phyloP scores from a whole-genome alignment of 1,284 basidiomycete genomes.

The Phylloboletellus chloephorus region DNA sequence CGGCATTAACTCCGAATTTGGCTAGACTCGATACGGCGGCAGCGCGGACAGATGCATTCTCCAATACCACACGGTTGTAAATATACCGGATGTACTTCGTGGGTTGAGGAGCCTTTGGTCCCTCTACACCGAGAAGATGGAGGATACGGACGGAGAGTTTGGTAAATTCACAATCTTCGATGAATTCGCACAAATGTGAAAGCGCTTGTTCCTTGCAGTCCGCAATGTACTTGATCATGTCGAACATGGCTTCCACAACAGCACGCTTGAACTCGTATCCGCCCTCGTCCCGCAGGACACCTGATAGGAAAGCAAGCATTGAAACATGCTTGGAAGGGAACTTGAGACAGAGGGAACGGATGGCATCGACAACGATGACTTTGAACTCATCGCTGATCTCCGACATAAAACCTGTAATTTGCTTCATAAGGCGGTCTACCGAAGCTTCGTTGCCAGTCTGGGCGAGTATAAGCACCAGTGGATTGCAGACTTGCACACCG shows the following conservation, averaged over 20 bases:
- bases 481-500: slow-evolving; percentile 3
- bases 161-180: slow-evolving; percentile 99
- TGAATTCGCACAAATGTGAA: slow-evolving; percentile 99
- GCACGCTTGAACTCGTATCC: slow-evolving; percentile 99
- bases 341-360: slow-evolving; percentile 96
- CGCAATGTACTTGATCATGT: slow-evolving; percentile 97
- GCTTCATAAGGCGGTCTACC: slow-evolving; percentile 98
- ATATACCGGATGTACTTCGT: slow-evolving; percentile 99
- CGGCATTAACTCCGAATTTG: slow-evolving; percentile 91
- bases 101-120: slow-evolving; percentile 91
- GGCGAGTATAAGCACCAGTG: slow-evolving; percentile 10
- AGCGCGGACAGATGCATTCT: slow-evolving; percentile 96
- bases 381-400: slow-evolving; percentile 99
- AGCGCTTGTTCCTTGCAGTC: slow-evolving; percentile 96
- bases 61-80: slow-evolving; percentile 98
- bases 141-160: slow-evolving; percentile 97
- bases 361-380: slow-evolving; percentile 98
- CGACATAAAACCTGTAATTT: slow-evolving; percentile 98
- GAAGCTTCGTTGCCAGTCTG: slow-evolving; percentile 98
- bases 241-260: slow-evolving; percentile 98
- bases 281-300: slow-evolving; percentile 93
- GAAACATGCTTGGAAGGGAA: slow-evolving; percentile 95
- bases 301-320: slow-evolving; percentile 93
- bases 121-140: slow-evolving; percentile 92
- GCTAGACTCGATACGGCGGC: slow-evolving; percentile 93